Evolutionary conservation across 2,329 filamentous ascomycete genomes (phyloP), one percentile per base, ranked within the genome.

Genomic region (Sporothrix humicola): DNA sequence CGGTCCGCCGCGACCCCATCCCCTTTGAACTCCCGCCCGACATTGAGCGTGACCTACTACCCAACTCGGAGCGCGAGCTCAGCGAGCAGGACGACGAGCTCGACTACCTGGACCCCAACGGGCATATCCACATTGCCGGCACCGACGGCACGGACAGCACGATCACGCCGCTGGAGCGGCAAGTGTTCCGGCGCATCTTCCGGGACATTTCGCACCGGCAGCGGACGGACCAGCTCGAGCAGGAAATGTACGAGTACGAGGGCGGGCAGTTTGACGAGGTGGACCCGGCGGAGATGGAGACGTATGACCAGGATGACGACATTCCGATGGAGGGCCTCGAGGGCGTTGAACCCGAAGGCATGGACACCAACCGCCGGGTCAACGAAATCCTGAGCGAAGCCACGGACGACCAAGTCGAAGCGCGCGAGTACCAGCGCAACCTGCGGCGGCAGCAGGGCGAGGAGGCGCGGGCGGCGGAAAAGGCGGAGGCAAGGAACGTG

Each of bases 111-210:
- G 77, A 77, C 13, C 42, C 20, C 48, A 8, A 26, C 7, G 66
- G 48, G 6, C 46, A 52, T 48, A 42, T 54, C 48, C 42, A 42
- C 17, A 17, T 69, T 10, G 76, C 72, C 46, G 52, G n/a, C 1
- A 13, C 20, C 4, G 37, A 44, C 2, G 44, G 9, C n/a, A 42
- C 23, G 0, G 58, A 68, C 63, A 85, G 85, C 3, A 91, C 88
- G 5, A 88, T 91, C 68, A 91, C 89, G 0, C 85, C 86, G 0
- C 78, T 82, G 0, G 89, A 91, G 78, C 81, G 82, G 8, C 77
- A 81, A 8, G 79, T 83, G 9, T 88, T 88, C 74, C 84, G 86
- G 42, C 82, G 84, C 69, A 87, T 91, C 70, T 91, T 91, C 76
- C 83, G 85, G 70, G 84, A 89, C 71, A 90, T 91, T 61, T 86